phyloP scores from a whole-genome alignment of 2,329 filamentous ascomycete genomes.

The Colletotrichum simmondsii region DNA sequence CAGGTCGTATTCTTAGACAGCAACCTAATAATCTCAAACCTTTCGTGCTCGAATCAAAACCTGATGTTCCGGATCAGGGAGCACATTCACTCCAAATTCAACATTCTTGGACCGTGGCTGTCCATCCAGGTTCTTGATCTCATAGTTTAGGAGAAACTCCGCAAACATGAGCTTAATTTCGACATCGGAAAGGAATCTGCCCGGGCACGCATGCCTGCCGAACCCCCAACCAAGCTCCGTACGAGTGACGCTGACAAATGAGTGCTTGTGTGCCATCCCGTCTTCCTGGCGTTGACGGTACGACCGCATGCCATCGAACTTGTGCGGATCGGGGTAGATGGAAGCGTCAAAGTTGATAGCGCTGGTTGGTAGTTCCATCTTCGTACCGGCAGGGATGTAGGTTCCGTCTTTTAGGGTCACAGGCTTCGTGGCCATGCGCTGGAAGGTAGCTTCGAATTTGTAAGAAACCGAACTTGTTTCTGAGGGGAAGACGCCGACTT shows the following conservation, averaged over 20 bases:
- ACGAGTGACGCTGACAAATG: conserved; percentile 50
- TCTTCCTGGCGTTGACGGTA: conserved; percentile 49
- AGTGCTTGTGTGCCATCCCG: conserved; percentile 40
- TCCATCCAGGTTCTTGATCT: conserved; percentile 18
- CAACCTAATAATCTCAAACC: conserved; percentile 36
- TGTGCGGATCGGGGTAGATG: conserved; percentile 49
- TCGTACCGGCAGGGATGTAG: conserved; percentile 50
- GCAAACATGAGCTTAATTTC: conserved; percentile 35
- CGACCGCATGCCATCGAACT: conserved; percentile 60
- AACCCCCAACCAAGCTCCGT: conserved; percentile 27
- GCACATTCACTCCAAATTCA: background rate
- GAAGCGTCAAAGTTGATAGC: conserved; percentile 49
- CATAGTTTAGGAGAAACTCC: conserved; percentile 26
- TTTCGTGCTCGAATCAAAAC: background rate
- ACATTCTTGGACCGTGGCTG: conserved; percentile 18
- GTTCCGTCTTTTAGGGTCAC: conserved; percentile 51
- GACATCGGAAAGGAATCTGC: conserved; percentile 21
- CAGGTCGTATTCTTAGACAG: too few species aligned
- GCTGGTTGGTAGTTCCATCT: conserved; percentile 51
- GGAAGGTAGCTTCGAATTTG: too few species aligned
- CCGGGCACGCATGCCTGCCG: conserved; percentile 34
- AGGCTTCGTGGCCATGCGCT: conserved; percentile 60
- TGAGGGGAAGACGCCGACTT: conserved; percentile 50
- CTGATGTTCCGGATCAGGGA: conserved; percentile 1
- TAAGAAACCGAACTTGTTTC: too few species aligned